A percentile compares a stretch with the other conserved stretches of the same genome.
Evolutionary conservation across 1,284 basidiomycete species (phyloP).

Genomic region (Rhodofomes roseus): DNA sequence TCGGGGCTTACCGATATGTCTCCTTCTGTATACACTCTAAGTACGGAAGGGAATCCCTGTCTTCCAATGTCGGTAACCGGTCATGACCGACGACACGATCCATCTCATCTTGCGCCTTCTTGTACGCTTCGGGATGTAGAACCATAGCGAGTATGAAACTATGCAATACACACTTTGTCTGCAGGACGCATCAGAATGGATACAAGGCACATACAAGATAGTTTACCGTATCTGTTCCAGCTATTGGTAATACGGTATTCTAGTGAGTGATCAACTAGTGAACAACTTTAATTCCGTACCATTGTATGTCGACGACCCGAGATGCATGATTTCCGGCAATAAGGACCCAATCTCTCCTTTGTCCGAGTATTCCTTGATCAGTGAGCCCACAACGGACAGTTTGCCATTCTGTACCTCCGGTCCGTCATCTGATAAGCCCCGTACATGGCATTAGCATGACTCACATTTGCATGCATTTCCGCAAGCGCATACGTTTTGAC

Average conservation of each 20-base stretch:
- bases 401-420: slow-evolving; percentile 36
- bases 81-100: slow-evolving; percentile 21
- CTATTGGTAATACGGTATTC: background rate
- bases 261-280: background rate
- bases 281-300: slow-evolving; percentile 14
- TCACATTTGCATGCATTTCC: slow-evolving; percentile 44
- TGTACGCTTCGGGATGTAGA: slow-evolving; percentile 23
- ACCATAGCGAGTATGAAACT: slow-evolving; percentile 24
- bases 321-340: slow-evolving; percentile 51
- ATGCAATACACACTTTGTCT: background rate
- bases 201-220: background rate
- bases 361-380: slow-evolving; percentile 32
- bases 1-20: slow-evolving; percentile 10
- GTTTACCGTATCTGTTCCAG: background rate
- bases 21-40: slow-evolving; percentile 27
- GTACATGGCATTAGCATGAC: slow-evolving; percentile 3
- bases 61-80: slow-evolving; percentile 23
- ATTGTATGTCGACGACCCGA: slow-evolving; percentile 48
- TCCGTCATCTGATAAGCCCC: background rate
- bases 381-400: slow-evolving; percentile 48
- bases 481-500: slow-evolving; percentile 29
- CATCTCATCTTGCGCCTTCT: slow-evolving; percentile 26
- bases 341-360: slow-evolving; percentile 11
- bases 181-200: background rate
- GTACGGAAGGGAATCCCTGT: slow-evolving; percentile 24